phyloP scores from a whole-genome alignment of 495 filamentous ascomycete species.

The Pseudevernia furfuracea region DNA sequence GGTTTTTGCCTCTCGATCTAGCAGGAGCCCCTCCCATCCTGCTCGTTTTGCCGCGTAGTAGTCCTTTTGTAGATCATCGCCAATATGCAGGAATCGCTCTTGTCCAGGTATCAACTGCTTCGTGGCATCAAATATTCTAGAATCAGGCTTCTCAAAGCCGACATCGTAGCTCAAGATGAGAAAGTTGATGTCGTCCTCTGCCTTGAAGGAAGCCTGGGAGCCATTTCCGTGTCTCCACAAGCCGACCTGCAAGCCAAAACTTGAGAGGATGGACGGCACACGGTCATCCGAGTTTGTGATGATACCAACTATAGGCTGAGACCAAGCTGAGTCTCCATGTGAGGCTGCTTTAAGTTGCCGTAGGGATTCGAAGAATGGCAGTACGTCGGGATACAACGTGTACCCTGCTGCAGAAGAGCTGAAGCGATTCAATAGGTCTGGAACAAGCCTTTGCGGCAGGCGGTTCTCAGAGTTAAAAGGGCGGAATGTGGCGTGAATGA shows the following conservation, averaged over 20 bases:
- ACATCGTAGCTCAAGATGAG: constrained; percentile 67
- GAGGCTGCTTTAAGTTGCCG: constrained; percentile 21
- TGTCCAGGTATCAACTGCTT: constrained; percentile 34
- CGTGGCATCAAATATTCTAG: constrained; percentile 56
- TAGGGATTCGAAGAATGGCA: constrained; percentile 45
- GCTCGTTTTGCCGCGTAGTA: constrained; percentile 50
- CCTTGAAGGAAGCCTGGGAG: neutral
- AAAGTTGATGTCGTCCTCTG: constrained; percentile 52
- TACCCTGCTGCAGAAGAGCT: constrained; percentile 56
- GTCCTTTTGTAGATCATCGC: constrained; percentile 60
- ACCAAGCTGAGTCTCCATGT: constrained; percentile 23
- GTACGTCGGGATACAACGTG: constrained; percentile 46
- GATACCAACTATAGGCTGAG: constrained; percentile 51
- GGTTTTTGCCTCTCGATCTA: constrained; percentile 34
- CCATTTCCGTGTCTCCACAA: constrained; percentile 12
- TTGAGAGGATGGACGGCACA: constrained; percentile 51
- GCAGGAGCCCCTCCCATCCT: constrained; percentile 54
- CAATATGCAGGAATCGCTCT: constrained; percentile 49
- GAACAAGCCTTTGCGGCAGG: constrained; percentile 44
- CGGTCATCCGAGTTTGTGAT: constrained; percentile 75
- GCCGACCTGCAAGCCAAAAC: constrained; percentile 53
- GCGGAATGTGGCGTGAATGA: constrained; percentile 39
- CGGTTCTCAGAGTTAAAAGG: constrained; percentile 30
- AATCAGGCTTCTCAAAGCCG: constrained; percentile 59
- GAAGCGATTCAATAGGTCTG: constrained; percentile 53